These are phyloP conservation scores for Cutaneotrichosporon curvatum DNA, from an alignment of 1,284 basidiomycete genomes.

Conservation along the genomic window DNA sequence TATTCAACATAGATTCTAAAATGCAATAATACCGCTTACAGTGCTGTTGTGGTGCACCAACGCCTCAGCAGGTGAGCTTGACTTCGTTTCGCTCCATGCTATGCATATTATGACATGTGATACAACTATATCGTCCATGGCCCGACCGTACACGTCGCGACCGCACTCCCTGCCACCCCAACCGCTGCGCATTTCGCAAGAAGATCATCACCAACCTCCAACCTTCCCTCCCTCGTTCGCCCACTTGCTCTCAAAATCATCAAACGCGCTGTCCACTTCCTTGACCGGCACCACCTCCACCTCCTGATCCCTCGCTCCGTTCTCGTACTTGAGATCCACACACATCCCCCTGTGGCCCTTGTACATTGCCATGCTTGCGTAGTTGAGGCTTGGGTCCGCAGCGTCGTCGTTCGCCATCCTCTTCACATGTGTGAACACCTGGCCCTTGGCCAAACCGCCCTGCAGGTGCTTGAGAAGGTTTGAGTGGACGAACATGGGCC, in stretches of 20 bases:
- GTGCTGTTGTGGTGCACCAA: too few relatives aligned
- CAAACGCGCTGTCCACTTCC: constrained; percentile 19
- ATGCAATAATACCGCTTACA: too few relatives aligned
- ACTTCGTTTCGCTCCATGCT: too few relatives aligned
- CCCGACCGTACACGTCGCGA: too few relatives aligned
- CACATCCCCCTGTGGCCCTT: constrained; percentile 44
- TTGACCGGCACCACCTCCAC: constrained; percentile 21
- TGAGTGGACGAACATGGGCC: constrained; percentile 39
- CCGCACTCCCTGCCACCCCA: too few relatives aligned
- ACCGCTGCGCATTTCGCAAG: too few relatives aligned
- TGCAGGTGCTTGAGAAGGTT: constrained; percentile 49
- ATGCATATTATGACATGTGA: too few relatives aligned
- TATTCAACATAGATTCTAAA: too few relatives aligned
- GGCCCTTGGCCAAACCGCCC: constrained; percentile 4
- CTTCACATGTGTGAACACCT: constrained; percentile 41
- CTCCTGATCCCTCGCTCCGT: not conserved
- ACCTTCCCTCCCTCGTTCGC: constrained; percentile 38
- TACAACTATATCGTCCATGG: too few relatives aligned
- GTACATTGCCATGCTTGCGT: constrained; percentile 35
- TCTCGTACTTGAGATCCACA: constrained; percentile 27
- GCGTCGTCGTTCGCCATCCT: constrained; percentile 29
- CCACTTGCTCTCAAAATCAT: constrained; percentile 40
- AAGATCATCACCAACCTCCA: constrained; percentile 39
- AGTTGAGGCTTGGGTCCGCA: constrained; percentile 32
- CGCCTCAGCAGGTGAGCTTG: too few relatives aligned